Evolutionary conservation across 176 grass and related monocot genomes (phyloP), one percentile per base, ranked within the genome.

Genomic region (Puya raimondii): DNA sequence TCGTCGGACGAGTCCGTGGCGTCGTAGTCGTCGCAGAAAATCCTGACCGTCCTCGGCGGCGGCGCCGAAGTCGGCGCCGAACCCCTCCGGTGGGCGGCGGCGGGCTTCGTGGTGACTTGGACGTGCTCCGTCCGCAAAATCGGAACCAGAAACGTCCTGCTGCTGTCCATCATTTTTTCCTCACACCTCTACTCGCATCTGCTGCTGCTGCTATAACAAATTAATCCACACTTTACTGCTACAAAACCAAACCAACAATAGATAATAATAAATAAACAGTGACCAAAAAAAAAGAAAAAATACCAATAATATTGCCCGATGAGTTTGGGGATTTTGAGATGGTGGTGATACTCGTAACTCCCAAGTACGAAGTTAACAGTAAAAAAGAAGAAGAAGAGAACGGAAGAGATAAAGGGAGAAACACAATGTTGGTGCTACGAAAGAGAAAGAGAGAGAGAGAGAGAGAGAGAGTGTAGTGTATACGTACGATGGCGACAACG

Each of bases 1-100:
- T 84, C 78, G 23, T 51, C 52, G 22, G 86, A 88, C 2, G 81
- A 84, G 70, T 88, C 86, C 0, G 86, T 88, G 10, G 78, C 81
- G 33, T 88, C 81, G 0, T 17, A 49, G 12, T 88, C 86, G 2
- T 75, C 14, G 42, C 23, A 88, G 8, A 78, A 72, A 8, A 84
- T 16, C 10, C 86, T 67, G 0, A 84, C 65, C 0, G 79, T 11
- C 11, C 56, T 68, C 0, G 67, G 51, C 50, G 2, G 15, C 18
- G 54, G 2, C 9, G 54, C 8, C 1, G 0, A 17, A 4, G 18
- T 18, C 12, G 54, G 48, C 7, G 6, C 4, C 3, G 15, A 7
- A 1, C 15, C 33, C 20, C 11, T 10, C 48, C 15, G 20, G 56
- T 12, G 56, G 1, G 56, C n/a, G 56, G 21, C 16, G 56, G 16